Evolutionary conservation across 352 stramenopile genomes (phyloP).

Genomic region (Globisporangium polare): DNA sequence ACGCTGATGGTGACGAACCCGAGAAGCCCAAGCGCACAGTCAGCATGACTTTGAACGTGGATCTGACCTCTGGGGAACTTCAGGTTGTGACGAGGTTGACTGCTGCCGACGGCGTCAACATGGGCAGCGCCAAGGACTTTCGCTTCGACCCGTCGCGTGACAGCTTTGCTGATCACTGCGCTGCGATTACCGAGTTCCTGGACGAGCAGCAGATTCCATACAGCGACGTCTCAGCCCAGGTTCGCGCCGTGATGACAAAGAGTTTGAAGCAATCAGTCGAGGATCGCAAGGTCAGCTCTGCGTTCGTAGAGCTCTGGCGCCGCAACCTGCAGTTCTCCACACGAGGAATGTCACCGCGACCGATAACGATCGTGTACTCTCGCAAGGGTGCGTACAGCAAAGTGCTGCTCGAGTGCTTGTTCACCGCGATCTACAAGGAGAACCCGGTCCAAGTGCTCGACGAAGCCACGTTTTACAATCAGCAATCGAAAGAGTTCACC

Average conservation of each 20-base stretch:
- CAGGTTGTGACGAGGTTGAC: background rate
- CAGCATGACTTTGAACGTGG: background rate
- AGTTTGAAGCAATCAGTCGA: background rate
- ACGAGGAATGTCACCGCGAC: too few relatives aligned
- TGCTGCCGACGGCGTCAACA: background rate
- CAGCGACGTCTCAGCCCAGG: background rate
- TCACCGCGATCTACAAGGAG: conserved; percentile 19
- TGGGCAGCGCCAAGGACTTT: background rate
- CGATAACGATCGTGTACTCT: conserved; percentile 21
- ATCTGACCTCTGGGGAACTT: background rate
- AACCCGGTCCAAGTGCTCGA: conserved; percentile 28
- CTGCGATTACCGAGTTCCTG: conserved; percentile 3
- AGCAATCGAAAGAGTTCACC: conserved; percentile 7
- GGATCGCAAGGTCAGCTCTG: background rate
- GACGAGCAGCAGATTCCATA: background rate
- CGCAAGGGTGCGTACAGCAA: conserved; percentile 4
- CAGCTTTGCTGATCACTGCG: background rate
- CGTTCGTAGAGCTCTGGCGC: conserved; percentile 24
- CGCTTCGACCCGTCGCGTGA: background rate
- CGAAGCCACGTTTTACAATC: conserved; percentile 8
- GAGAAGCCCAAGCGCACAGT: background rate
- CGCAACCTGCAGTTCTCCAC: conserved; percentile 24
- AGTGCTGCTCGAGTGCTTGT: conserved; percentile 31
- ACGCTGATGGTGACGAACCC: background rate
- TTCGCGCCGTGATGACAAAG: conserved; percentile 1